A percentile compares a stretch with the other conserved stretches of the same genome.
These are phyloP conservation scores for Theileria orientalis DNA, from an alignment of 169 alveolate species.

Conservation along the genomic window DNA sequence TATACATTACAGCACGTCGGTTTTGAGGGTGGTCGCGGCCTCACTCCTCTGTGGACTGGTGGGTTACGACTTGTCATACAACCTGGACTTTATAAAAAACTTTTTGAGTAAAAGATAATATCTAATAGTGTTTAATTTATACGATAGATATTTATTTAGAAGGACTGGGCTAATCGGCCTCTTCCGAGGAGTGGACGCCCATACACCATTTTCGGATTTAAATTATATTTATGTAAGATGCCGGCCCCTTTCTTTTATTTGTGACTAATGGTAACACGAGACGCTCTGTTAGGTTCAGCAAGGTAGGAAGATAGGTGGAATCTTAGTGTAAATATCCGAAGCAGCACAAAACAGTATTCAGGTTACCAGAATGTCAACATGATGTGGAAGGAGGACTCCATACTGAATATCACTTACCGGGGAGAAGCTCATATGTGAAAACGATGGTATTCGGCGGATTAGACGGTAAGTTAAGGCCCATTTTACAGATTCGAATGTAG, in stretches of 20 bases:
- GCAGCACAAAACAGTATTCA: neutral
- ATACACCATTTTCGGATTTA: neutral
- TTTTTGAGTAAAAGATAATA: neutral
- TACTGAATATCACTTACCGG: conserved; percentile 43
- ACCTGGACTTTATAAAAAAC: conserved; percentile 8
- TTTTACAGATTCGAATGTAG: conserved; percentile 19
- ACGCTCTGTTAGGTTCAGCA: neutral
- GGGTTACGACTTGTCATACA: conserved; percentile 60
- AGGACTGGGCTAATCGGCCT: too few relatives aligned
- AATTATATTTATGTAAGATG: neutral
- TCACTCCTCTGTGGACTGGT: conserved; percentile 46
- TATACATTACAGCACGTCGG: neutral
- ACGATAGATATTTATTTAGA: too few relatives aligned
- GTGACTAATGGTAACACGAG: conserved; percentile 4
- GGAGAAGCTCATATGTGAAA: conserved; percentile 74
- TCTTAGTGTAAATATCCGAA: neutral
- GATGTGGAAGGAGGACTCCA: conserved; percentile 13
- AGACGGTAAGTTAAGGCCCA: conserved; percentile 71
- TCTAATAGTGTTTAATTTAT: too few relatives aligned
- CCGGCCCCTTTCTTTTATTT: neutral
- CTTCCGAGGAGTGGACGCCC: too few relatives aligned
- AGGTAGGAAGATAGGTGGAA: neutral
- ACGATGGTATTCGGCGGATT: conserved; percentile 88
- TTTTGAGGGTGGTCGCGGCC: conserved; percentile 1
- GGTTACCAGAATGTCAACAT: neutral